These are phyloP conservation scores for Penicillium simplicissimum DNA, from an alignment of 495 filamentous ascomycete genomes.

Conservation along the genomic window DNA sequence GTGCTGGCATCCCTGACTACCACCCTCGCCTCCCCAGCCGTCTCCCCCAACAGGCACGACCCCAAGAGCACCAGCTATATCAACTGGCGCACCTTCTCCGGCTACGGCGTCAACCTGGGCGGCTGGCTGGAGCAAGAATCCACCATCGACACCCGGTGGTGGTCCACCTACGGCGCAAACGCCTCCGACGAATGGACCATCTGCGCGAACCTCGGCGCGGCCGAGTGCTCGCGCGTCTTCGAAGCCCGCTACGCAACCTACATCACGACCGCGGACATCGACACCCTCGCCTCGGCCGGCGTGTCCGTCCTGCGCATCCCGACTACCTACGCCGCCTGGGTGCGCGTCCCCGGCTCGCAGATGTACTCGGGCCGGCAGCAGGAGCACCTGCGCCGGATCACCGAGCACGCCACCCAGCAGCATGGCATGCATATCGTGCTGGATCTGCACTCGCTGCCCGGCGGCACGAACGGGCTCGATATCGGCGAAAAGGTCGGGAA, in stretches of 20 bases:
- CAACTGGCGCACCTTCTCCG: constrained; percentile 32
- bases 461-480: constrained; percentile 31
- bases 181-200: constrained; percentile 37
- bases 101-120: constrained; percentile 34
- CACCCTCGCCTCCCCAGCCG: background rate
- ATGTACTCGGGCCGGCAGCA: constrained; percentile 35
- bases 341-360: constrained; percentile 31
- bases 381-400: constrained; percentile 26
- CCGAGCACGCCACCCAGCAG: constrained; percentile 29
- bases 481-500: constrained; percentile 34
- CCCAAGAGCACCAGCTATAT: constrained; percentile 16
- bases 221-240: constrained; percentile 25
- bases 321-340: constrained; percentile 31
- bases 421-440: constrained; percentile 37
- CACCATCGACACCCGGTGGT: constrained; percentile 32
- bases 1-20: background rate
- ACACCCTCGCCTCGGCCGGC: constrained; percentile 25
- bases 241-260: constrained; percentile 34
- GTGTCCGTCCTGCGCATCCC: constrained; percentile 35
- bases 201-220: constrained; percentile 24
- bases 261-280: constrained; percentile 32
- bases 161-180: constrained; percentile 22
- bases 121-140: constrained; percentile 40
- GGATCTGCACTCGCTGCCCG: constrained; percentile 36
- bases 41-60: background rate